These are phyloP conservation scores for Xenoacremonium recifei DNA, from an alignment of 2,329 filamentous ascomycete genomes.

Conservation along the genomic window DNA sequence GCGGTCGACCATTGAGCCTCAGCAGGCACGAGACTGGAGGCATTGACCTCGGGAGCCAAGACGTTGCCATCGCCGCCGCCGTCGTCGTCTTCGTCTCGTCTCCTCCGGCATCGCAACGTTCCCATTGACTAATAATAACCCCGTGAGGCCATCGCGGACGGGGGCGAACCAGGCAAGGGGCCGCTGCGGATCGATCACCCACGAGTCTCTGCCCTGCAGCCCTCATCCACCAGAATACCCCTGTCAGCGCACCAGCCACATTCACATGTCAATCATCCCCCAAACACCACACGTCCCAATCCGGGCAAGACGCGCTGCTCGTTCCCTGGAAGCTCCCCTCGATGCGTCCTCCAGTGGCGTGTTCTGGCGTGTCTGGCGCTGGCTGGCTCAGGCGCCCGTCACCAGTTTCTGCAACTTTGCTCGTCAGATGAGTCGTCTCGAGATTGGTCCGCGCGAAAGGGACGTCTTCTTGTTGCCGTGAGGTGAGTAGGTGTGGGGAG, in stretches of 20 bases:
- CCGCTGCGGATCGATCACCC: neutral
- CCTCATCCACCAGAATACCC: conserved; percentile 6
- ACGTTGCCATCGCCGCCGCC: conserved; percentile 6
- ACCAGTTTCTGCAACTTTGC: no score
- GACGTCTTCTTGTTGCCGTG: no score
- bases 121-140: neutral
- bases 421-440: no score
- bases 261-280: conserved; percentile 28
- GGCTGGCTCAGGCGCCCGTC: no score
- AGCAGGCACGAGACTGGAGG: conserved; percentile 15
- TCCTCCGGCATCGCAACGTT: conserved; percentile 1
- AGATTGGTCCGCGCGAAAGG: no score
- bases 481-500: no score
- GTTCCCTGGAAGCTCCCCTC: no score
- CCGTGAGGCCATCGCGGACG: neutral
- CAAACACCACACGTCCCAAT: conserved; percentile 2
- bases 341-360: no score
- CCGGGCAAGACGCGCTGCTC: no score
- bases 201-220: conserved; percentile 3
- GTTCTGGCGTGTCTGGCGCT: no score
- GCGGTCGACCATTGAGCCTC: no score
- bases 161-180: neutral
- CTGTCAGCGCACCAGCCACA: conserved; percentile 28
- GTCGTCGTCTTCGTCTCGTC: neutral
- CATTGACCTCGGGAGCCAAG: conserved; percentile 13